Evolutionary conservation across 129 eudicot genomes (phyloP), one percentile per base, ranked within the genome.

Genomic region (Artemisia annua): DNA sequence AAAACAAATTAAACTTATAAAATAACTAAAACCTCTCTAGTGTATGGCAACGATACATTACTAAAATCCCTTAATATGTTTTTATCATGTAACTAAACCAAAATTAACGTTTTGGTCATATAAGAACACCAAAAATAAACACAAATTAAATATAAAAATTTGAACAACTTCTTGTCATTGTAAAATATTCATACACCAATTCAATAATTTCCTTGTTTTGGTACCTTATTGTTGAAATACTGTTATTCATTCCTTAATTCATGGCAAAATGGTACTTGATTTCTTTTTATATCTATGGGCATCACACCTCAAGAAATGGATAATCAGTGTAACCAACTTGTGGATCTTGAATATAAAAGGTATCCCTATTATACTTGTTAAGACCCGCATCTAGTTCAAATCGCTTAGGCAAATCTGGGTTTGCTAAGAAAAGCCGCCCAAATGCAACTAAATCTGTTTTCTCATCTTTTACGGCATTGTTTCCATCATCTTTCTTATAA

Each of bases 351-450:
- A 48, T 83, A 71, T 79, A 83, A 56, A 83, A 83, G 0, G 84
- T 83, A 60, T 71, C 72, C 58, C 84, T 50, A 1, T 83, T 26
- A 35, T 79, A 75, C 79, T 75, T 69, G 52, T 83, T 83, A 10
- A 74, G 75, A 43, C 35, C 59, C 0, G 67, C 80, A 69, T 68
- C 68, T 17, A 83, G 64, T 51, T 75, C 87, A 61, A 83, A 83
- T 54, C 87, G 81, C 67, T 35, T 79, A n/a, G 87, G 84, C 81
- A 79, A 79, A 71, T 83, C 81, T 0, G 87, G 84, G 52, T 83
- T 83, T 3, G 87, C 81, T 75, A 79, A 71, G 74, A 83, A 75
- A 66, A 83, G 76, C 16, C 84, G 83, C 20, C 86, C 86, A 12
- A 51, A 82, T 8, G 80, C 82, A 43, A 82, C 55, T 73, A 82